Conservation (phyloP, 2,329 filamentous ascomycete species). For the Cadophora gregata region DNA sequence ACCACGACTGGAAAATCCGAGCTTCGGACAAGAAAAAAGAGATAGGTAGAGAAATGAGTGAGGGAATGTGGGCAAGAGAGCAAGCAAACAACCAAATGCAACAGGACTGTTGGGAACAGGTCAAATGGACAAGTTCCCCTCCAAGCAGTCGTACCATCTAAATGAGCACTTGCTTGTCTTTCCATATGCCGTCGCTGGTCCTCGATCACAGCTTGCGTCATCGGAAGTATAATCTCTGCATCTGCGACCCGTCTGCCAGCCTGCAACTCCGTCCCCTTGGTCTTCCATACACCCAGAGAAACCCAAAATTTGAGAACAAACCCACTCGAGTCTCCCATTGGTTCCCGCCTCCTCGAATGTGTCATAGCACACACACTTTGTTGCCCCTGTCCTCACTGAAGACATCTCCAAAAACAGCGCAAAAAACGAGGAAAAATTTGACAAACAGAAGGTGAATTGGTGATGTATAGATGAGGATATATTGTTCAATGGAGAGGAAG, state of each 20-base stretch:
- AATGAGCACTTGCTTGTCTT: slow-evolving; percentile 9
- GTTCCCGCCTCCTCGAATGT: slow-evolving; percentile 21
- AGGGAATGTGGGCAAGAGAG: no score
- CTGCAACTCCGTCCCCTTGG: slow-evolving; percentile 1
- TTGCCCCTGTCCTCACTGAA: slow-evolving; percentile 21
- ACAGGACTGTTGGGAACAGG: neutral
- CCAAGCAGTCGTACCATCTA: neutral
- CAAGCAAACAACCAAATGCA: neutral
- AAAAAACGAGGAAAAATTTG: slow-evolving; percentile 29
- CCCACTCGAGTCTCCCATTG: slow-evolving; percentile 32
- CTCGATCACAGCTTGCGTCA: neutral
- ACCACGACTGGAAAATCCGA: neutral
- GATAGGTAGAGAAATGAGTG: neutral
- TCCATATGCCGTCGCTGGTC: slow-evolving; percentile 10
- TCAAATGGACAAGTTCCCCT: neutral
- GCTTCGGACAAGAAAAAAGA: neutral
- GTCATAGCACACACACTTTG: slow-evolving; percentile 21
- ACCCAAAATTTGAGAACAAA: slow-evolving; percentile 13
- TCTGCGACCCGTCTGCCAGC: no score
- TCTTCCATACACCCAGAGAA: neutral
- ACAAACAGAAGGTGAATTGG: slow-evolving; percentile 25
- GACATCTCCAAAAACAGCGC: slow-evolving; percentile 22
- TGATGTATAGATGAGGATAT: slow-evolving; percentile 8
- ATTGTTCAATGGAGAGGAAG: neutral
- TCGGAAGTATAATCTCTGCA: slow-evolving; percentile 11